Conservation (phyloP, 2,329 filamentous ascomycete species). For the Apiospora koreana region DNA sequence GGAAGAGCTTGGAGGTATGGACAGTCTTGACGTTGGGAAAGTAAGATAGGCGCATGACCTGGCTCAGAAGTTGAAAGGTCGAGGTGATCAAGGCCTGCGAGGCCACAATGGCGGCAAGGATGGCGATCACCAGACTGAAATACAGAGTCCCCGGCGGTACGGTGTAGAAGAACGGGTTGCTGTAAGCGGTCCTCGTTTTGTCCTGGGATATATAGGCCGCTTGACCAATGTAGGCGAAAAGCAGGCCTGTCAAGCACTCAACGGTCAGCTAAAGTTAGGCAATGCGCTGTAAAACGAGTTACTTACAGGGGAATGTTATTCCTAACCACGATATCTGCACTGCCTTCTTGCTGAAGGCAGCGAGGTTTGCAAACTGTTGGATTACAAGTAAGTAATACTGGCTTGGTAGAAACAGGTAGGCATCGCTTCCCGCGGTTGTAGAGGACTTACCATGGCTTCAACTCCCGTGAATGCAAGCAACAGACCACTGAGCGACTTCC, state of each 20-base stretch:
- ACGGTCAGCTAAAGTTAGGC: not conserved
- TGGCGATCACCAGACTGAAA: conserved; percentile 64
- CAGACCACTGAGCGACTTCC: conserved; percentile 65
- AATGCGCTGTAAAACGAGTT: not conserved
- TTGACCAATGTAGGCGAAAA: conserved; percentile 68
- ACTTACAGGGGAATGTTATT: conserved; percentile 61
- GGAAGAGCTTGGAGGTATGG: conserved; percentile 66
- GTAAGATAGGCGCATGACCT: conserved; percentile 64
- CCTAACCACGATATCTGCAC: conserved; percentile 71
- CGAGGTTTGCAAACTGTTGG: conserved; percentile 66
- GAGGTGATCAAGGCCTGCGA: conserved; percentile 75
- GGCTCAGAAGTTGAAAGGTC: conserved; percentile 57
- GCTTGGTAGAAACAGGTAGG: not conserved
- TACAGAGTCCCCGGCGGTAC: conserved; percentile 66
- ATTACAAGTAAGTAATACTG: not conserved
- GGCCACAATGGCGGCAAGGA: conserved; percentile 70
- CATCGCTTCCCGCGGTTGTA: not conserved
- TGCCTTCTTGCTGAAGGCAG: conserved; percentile 66
- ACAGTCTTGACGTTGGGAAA: conserved; percentile 72
- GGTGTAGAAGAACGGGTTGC: conserved; percentile 72
- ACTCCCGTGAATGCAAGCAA: conserved; percentile 72
- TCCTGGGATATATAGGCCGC: conserved; percentile 64
- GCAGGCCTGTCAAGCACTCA: conserved; percentile 26
- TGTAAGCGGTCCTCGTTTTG: conserved; percentile 50
- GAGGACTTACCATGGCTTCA: conserved; percentile 55